Evolutionary conservation across 768 basidiomycete species (phyloP).

Genomic region (Lentinula aciculospora): DNA sequence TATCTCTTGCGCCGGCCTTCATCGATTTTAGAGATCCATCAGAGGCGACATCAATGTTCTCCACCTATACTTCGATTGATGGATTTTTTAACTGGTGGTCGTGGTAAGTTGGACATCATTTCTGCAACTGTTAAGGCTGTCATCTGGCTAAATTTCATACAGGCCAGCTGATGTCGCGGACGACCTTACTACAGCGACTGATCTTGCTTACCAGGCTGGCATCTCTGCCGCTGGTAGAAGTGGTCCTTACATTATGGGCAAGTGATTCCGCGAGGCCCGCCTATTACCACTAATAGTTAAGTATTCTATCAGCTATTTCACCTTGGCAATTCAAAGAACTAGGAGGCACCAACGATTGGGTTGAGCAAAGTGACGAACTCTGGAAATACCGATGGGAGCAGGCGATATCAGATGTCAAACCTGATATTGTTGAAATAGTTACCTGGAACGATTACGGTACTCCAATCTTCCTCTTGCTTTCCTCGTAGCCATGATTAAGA

Average conservation of each 20-base stretch:
- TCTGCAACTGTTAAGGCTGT: neutral
- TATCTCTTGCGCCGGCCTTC: conserved; percentile 25
- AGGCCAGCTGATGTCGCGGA: conserved; percentile 18
- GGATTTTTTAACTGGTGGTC: conserved; percentile 31
- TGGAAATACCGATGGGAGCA: conserved; percentile 23
- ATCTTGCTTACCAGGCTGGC: conserved; percentile 20
- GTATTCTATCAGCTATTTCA: conserved; percentile 15
- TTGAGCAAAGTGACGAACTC: conserved; percentile 18
- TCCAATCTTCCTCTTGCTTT: conserved; percentile 14
- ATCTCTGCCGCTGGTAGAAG: conserved; percentile 9
- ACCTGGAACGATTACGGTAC: conserved; percentile 18
- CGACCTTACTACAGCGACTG: conserved; percentile 18
- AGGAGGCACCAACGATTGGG: conserved; percentile 16
- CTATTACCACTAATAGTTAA: neutral
- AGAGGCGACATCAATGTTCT: conserved; percentile 14
- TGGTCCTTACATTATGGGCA: conserved; percentile 25
- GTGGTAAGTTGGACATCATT: conserved; percentile 12
- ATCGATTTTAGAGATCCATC: conserved; percentile 20
- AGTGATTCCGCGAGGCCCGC: neutral
- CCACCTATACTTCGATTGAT: conserved; percentile 20
- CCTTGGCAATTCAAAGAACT: conserved; percentile 22
- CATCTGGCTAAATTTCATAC: neutral
- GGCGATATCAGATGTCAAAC: conserved; percentile 18
- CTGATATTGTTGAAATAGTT: conserved; percentile 20
- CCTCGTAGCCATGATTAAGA: conserved; percentile 17